phyloP scores from a whole-genome alignment of 2,329 filamentous ascomycete genomes.

The Didymella pinodella region DNA sequence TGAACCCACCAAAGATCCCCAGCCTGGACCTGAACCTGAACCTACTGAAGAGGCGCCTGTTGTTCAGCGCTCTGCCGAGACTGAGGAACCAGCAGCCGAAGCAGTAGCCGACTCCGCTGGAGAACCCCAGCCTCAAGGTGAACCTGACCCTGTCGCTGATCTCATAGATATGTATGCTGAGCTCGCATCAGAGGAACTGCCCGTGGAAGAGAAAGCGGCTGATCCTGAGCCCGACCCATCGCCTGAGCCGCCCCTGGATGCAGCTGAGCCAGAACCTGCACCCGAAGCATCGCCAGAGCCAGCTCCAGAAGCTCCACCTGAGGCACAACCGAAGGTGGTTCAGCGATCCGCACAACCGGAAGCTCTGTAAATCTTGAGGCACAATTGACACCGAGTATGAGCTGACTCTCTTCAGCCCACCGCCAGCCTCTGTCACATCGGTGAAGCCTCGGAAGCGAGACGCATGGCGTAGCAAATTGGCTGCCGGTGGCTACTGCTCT shows the following conservation, averaged over 20 bases:
- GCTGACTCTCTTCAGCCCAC: constrained; percentile 6
- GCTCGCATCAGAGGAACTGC: constrained; percentile 11
- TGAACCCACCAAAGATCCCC: background rate
- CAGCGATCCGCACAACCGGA: background rate
- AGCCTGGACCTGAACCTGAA: background rate
- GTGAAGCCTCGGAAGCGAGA: constrained; percentile 26
- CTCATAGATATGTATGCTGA: constrained; percentile 14
- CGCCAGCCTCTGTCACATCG: constrained; percentile 9
- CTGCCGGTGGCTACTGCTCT: no score
- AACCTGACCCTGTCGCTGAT: background rate
- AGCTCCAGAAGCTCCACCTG: constrained; percentile 1
- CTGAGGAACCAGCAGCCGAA: constrained; percentile 4
- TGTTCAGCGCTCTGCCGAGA: background rate
- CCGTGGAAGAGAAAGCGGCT: constrained; percentile 6
- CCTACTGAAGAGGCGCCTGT: background rate
- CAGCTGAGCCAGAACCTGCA: constrained; percentile 5
- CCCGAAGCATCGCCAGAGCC: background rate
- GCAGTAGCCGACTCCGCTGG: constrained; percentile 5
- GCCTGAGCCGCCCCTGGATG: constrained; percentile 1
- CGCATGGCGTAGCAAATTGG: constrained; percentile 22
- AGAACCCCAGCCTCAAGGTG: constrained; percentile 11
- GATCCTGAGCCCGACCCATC: constrained; percentile 8
- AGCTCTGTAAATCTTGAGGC: background rate
- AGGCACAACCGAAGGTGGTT: constrained; percentile 10
- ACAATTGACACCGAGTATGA: background rate